Percentiles rank a stretch among this genome's conserved stretches.
phyloP scores from a whole-genome alignment of 257 asterid genomes.

The Fraxinus pennsylvanica region DNA sequence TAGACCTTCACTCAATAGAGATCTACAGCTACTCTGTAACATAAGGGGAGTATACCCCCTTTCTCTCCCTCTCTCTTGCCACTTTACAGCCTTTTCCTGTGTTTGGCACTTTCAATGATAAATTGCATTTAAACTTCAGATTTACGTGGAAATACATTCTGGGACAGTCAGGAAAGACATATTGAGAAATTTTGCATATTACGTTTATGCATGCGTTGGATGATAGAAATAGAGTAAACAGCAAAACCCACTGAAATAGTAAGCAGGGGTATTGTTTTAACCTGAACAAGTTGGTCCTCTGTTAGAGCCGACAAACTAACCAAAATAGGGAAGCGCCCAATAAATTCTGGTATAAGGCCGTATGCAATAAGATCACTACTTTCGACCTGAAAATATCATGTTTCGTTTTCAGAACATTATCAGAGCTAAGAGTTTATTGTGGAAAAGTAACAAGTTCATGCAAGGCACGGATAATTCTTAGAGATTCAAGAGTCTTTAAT shows the following conservation, averaged over 20 bases:
- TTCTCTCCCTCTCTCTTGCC: too few species aligned
- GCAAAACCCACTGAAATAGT: slow-evolving; percentile 1
- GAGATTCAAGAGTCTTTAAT: slow-evolving; percentile 27
- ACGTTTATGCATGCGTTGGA: not conserved
- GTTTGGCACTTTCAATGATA: too few species aligned
- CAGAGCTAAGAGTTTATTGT: slow-evolving; percentile 23
- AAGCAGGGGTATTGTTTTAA: slow-evolving; percentile 33
- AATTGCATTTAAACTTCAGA: not conserved
- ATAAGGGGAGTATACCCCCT: too few species aligned
- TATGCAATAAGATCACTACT: slow-evolving; percentile 91
- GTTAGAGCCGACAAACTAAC: slow-evolving; percentile 85
- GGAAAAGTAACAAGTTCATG: slow-evolving; percentile 25
- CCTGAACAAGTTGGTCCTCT: slow-evolving; percentile 92
- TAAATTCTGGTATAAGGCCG: slow-evolving; percentile 91
- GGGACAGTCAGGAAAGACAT: not conserved
- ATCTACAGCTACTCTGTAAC: not conserved
- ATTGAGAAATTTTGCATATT: not conserved
- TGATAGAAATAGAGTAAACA: not conserved
- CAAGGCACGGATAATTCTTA: slow-evolving; percentile 16
- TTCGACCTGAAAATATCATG: slow-evolving; percentile 67
- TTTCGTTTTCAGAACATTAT: slow-evolving; percentile 28
- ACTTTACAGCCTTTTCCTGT: too few species aligned
- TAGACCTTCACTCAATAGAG: not conserved
- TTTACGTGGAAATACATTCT: not conserved
- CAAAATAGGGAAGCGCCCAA: slow-evolving; percentile 94